Percentiles rank a stretch among this genome's conserved stretches.
Conservation (phyloP, 2,329 filamentous ascomycete genomes). For the Xylaria arbuscula region DNA sequence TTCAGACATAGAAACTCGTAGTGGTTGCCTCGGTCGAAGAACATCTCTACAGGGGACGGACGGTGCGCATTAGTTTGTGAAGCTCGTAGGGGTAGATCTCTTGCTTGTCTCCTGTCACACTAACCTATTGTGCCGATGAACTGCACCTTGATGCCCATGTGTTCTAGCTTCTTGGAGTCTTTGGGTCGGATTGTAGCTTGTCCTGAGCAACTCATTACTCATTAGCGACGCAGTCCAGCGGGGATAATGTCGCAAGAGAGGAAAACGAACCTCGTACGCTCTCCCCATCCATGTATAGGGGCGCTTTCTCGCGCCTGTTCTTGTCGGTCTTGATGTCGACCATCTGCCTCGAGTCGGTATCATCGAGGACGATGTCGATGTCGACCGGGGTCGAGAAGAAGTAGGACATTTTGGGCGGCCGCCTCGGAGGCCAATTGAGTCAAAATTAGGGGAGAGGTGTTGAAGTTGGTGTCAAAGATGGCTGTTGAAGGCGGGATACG, state of each 20-base stretch:
- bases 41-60: constrained; percentile 80
- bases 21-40: constrained; percentile 98
- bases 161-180: constrained; percentile 96
- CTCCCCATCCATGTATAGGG: constrained; percentile 97
- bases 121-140: constrained; percentile 98
- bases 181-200: constrained; percentile 95
- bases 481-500: constrained; percentile 21
- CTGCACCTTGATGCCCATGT: constrained; percentile 99
- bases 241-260: background rate
- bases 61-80: constrained; percentile 12
- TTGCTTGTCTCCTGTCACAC: constrained; percentile 39
- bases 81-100: background rate
- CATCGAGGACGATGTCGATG: constrained; percentile 97
- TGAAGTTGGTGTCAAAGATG: constrained; percentile 12
- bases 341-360: constrained; percentile 92
- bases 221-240: constrained; percentile 8
- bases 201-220: constrained; percentile 64
- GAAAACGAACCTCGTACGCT: constrained; percentile 67
- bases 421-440: constrained; percentile 22
- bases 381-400: constrained; percentile 98
- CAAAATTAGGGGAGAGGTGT: constrained; percentile 3
- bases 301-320: constrained; percentile 95
- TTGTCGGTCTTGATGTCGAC: constrained; percentile 99
- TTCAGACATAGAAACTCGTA: constrained; percentile 98
- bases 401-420: constrained; percentile 78